Percentiles rank a stretch among this genome's conserved stretches.
These are phyloP conservation scores for Xerocomus nothofagi DNA, from an alignment of 1,284 basidiomycete genomes.

Conservation along the genomic window DNA sequence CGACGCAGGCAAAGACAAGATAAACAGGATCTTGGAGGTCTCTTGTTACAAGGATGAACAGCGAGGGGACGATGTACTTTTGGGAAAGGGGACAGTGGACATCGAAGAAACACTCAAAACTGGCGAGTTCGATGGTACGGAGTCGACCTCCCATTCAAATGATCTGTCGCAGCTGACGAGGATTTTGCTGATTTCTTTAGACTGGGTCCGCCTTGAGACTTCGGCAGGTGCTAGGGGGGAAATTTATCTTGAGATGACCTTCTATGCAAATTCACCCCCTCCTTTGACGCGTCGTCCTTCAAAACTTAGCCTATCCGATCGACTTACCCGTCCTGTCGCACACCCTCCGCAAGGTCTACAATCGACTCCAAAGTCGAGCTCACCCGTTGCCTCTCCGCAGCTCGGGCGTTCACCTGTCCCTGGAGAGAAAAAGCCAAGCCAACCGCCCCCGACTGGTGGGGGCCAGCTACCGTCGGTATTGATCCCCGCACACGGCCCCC, in stretches of 20 bases:
- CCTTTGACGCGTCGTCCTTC: constrained; percentile 47
- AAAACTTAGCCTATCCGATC: constrained; percentile 45
- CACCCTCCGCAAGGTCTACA: constrained; percentile 15
- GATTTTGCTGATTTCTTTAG: constrained; percentile 36
- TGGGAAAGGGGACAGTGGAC: constrained; percentile 64
- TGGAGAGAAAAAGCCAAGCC: constrained; percentile 15
- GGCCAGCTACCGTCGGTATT: constrained; percentile 23
- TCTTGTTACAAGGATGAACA: constrained; percentile 66
- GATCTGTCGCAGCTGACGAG: constrained; percentile 9
- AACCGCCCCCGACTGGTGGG: constrained; percentile 1
- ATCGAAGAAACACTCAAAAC: constrained; percentile 64
- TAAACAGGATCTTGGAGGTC: constrained; percentile 57
- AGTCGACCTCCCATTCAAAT: background rate
- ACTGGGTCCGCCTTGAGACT: constrained; percentile 64
- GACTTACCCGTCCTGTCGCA: constrained; percentile 38
- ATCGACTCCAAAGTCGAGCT: constrained; percentile 2
- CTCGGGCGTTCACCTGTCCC: constrained; percentile 1
- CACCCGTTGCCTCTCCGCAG: constrained; percentile 10
- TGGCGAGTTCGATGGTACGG: constrained; percentile 76
- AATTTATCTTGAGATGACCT: constrained; percentile 79
- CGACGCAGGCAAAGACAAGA: constrained; percentile 40
- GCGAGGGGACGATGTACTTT: constrained; percentile 50
- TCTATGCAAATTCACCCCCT: constrained; percentile 59
- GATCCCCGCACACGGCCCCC: constrained; percentile 21
- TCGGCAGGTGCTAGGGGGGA: constrained; percentile 62